A percentile compares a stretch with the other conserved stretches of the same genome.
These are phyloP conservation scores for Geotrichum candidum DNA, from an alignment of 1,139 yeast species.

Conservation along the genomic window DNA sequence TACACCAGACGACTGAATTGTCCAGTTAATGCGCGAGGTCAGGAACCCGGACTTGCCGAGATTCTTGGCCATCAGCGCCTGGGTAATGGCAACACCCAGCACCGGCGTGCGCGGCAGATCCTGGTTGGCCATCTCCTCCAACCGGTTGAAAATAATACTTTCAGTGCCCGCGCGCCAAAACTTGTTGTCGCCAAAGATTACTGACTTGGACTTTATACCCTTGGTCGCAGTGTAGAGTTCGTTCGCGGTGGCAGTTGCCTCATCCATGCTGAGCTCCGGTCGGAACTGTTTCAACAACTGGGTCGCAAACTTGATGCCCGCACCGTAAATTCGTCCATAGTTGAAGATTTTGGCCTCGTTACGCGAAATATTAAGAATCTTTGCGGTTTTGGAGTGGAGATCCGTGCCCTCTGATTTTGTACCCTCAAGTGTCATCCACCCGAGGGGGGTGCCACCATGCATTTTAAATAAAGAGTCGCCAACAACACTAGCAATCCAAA, in stretches of 20 bases:
- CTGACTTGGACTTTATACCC: conserved; percentile 47
- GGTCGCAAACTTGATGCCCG: conserved; percentile 87
- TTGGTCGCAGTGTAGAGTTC: conserved; percentile 75
- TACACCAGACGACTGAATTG: conserved; percentile 96
- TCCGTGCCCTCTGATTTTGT: conserved; percentile 87
- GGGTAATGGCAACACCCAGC: conserved; percentile 87
- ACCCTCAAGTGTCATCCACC: conserved; percentile 99
- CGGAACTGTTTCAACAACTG: conserved; percentile 77
- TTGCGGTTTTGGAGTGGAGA: conserved; percentile 89
- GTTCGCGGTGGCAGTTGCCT: conserved; percentile 64
- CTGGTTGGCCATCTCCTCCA: conserved; percentile 82
- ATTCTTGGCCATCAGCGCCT: conserved; percentile 64
- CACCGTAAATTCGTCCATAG: conserved; percentile 96
- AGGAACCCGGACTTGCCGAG: conserved; percentile 62
- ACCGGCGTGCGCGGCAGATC: conserved; percentile 87
- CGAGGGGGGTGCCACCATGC: conserved; percentile 95
- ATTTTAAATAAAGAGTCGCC: conserved; percentile 86
- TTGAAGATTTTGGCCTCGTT: conserved; percentile 92
- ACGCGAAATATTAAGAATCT: conserved; percentile 80
- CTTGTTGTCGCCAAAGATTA: conserved; percentile 36
- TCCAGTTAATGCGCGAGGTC: conserved; percentile 95
- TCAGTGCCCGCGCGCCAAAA: conserved; percentile 93
- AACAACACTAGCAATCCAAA: conserved; percentile 94
- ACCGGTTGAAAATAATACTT: conserved; percentile 79
- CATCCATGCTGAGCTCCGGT: conserved; percentile 57